Evolutionary conservation across 2,329 filamentous ascomycete genomes (phyloP).

Genomic region (Verticillium nubilum): DNA sequence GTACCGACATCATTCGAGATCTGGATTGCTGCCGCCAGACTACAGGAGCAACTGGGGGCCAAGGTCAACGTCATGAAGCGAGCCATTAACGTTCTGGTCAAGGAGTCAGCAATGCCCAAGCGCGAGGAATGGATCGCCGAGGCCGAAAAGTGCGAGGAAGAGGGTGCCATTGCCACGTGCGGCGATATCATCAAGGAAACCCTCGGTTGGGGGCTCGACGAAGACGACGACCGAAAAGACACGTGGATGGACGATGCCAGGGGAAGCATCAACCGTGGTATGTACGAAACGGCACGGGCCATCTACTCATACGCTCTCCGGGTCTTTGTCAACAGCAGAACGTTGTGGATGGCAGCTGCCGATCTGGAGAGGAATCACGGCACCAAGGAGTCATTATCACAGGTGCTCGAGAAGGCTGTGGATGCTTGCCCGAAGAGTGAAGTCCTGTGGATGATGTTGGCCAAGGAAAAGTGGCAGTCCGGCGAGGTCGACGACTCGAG

Average conservation of each 20-base stretch:
- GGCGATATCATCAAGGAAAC: slow-evolving; percentile 88
- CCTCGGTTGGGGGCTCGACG: slow-evolving; percentile 85
- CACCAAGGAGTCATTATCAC: slow-evolving; percentile 73
- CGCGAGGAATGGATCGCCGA: slow-evolving; percentile 96
- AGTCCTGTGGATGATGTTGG: slow-evolving; percentile 91
- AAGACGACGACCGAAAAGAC: slow-evolving; percentile 93
- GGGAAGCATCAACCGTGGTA: slow-evolving; percentile 71
- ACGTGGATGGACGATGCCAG: slow-evolving; percentile 95
- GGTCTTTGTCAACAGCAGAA: slow-evolving; percentile 82
- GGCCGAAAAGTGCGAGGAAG: slow-evolving; percentile 90
- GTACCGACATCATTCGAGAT: slow-evolving; percentile 91
- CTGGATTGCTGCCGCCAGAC: slow-evolving; percentile 88
- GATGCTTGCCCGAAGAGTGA: slow-evolving; percentile 90
- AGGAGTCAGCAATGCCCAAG: slow-evolving; percentile 93
- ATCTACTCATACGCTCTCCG: slow-evolving; percentile 90
- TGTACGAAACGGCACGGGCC: slow-evolving; percentile 84
- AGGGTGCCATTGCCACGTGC: slow-evolving; percentile 82
- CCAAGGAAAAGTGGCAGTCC: slow-evolving; percentile 88
- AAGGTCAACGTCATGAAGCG: slow-evolving; percentile 84
- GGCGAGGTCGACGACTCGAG: slow-evolving; percentile 85
- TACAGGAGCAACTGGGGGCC: slow-evolving; percentile 69
- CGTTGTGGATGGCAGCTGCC: slow-evolving; percentile 83
- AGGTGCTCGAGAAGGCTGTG: slow-evolving; percentile 85
- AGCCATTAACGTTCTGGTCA: slow-evolving; percentile 80
- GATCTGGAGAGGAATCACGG: slow-evolving; percentile 90